phyloP scores from a whole-genome alignment of 345 rosid species.

The Geranium brycei region DNA sequence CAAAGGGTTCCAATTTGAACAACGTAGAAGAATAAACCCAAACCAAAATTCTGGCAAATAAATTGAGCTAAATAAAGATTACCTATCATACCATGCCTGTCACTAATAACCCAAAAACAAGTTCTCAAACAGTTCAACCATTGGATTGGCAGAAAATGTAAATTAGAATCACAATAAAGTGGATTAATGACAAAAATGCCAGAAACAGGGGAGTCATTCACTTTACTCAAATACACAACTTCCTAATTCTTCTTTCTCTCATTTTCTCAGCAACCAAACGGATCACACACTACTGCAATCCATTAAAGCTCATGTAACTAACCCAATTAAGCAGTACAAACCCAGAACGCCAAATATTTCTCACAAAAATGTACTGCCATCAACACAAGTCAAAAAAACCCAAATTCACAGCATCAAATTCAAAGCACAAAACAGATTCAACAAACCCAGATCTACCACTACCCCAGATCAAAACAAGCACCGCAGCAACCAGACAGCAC shows the following conservation, averaged over 20 bases:
- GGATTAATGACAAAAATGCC: neutral
- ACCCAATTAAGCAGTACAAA: conserved; percentile 5
- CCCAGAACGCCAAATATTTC: neutral
- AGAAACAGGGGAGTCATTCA: neutral
- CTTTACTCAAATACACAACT: conserved; percentile 2
- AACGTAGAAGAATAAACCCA: too few relatives aligned
- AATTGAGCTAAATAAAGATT: too few relatives aligned
- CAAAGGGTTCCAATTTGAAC: too few relatives aligned
- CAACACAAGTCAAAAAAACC: neutral
- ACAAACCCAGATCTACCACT: conserved; percentile 19
- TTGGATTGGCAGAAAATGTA: too few relatives aligned
- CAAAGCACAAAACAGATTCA: conserved; percentile 14
- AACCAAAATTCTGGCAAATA: too few relatives aligned
- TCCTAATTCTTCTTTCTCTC: neutral
- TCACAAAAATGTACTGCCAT: conserved; percentile 8
- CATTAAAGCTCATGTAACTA: neutral
- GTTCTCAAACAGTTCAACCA: too few relatives aligned
- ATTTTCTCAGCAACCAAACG: conserved; percentile 2
- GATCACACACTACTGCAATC: neutral
- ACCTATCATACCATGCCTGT: too few relatives aligned
- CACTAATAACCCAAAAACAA: neutral
- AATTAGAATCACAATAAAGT: too few relatives aligned
- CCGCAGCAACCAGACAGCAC: conserved; percentile 12
- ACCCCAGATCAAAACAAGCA: conserved; percentile 8
- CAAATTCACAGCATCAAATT: neutral